These are phyloP conservation scores for Herpomyces periplanetae DNA, from an alignment of 2,329 filamentous ascomycete genomes.

Conservation along the genomic window DNA sequence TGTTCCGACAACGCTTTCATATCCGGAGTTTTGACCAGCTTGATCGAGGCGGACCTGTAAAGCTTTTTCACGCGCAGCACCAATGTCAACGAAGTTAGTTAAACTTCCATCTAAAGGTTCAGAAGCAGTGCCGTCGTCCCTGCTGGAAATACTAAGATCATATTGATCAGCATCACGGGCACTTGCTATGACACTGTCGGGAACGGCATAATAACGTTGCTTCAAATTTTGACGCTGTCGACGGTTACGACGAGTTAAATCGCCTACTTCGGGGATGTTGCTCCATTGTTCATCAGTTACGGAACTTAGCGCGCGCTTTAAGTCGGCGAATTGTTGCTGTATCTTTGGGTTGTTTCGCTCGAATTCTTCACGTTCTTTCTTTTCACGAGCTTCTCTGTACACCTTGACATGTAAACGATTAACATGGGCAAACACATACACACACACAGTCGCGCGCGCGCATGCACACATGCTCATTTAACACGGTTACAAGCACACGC, in stretches of 20 bases:
- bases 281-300: slow-evolving; percentile 92
- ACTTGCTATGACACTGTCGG: slow-evolving; percentile 67
- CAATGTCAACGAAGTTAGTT: slow-evolving; percentile 92
- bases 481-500: no score
- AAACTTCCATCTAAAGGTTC: slow-evolving; percentile 38
- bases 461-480: no score
- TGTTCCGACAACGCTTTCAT: slow-evolving; percentile 29
- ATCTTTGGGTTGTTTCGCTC: slow-evolving; percentile 94
- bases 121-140: slow-evolving; percentile 8
- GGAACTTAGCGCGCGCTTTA: slow-evolving; percentile 55
- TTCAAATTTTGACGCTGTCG: slow-evolving; percentile 42
- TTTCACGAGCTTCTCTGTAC: slow-evolving; percentile 66
- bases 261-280: slow-evolving; percentile 69
- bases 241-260: slow-evolving; percentile 74
- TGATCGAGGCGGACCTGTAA: slow-evolving; percentile 74
- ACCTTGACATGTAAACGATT: slow-evolving; percentile 14
- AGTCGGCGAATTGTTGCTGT: slow-evolving; percentile 76
- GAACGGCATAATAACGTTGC: slow-evolving; percentile 72
- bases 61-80: slow-evolving; percentile 77
- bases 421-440: no score
- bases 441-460: no score
- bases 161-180: slow-evolving; percentile 43
- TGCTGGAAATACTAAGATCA: slow-evolving; percentile 47
- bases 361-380: slow-evolving; percentile 67
- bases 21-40: slow-evolving; percentile 29